Evolutionary conservation across 2,329 filamentous ascomycete genomes (phyloP), one percentile per base, ranked within the genome.

Genomic region (Aspergillus awamori): DNA sequence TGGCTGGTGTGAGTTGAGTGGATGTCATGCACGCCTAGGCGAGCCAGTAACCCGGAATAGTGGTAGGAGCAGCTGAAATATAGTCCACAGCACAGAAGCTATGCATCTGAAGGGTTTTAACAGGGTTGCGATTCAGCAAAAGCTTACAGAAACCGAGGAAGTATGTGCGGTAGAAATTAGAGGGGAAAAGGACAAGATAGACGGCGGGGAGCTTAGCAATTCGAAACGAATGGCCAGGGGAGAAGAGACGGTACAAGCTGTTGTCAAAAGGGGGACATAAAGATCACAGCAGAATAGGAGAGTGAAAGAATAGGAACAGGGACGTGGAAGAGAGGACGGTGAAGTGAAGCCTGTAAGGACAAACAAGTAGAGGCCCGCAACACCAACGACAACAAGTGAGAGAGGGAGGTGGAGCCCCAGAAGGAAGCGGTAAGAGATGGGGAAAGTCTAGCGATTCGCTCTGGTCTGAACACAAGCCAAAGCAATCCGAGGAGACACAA

Each of bases 181-280:
- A n/a, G 39, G 39, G 41, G 17, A 17, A 53, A 53, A 39, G 11
- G 11, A 53, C 26, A 36, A 8, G 28, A 55, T 26, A 43, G 6
- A 28, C 15, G n/a, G 15, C 26, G 11, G 39, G 24, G 8, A 22
- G 13, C 11, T 11, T 20, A 45, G 41, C 20, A 45, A 24, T 45
- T 22, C 8, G 8, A 13, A 36, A 36, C 33, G 33, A 45, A 45
- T 11, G 41, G 2, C 22, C 41, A 45, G 53, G 24, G 28, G 39
- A 33, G 39, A 13, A 11, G 24, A 10, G 24, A 55, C 13, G 15
- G 57, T 54, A 53, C 57, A 26, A 51, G 49, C 51, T 41, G 38
- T 41, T 61, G 57, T 17, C 30, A 28, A 45, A 36, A 59, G 41
- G 59, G 57, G 36, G 47, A 60, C 38, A 36, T 41, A 53, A 36